Evolutionary conservation across 2,329 filamentous ascomycete genomes (phyloP).

Genomic region (Mycocentrospora acerina): DNA sequence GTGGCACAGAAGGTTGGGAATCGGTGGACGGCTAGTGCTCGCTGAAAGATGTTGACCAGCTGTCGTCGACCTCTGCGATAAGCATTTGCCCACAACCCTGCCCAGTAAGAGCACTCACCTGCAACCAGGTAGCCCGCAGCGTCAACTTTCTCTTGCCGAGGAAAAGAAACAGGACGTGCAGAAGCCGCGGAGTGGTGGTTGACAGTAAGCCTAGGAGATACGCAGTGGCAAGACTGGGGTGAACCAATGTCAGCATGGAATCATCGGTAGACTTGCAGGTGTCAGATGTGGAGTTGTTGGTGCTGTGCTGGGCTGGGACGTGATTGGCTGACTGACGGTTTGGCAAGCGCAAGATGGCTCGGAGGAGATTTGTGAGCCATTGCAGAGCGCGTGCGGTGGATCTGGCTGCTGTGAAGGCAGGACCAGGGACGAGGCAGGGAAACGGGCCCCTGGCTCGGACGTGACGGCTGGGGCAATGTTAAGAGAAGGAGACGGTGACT

Average conservation of each 20-base stretch:
- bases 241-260: slow-evolving; percentile 2
- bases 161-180: slow-evolving; percentile 17
- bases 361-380: slow-evolving; percentile 6
- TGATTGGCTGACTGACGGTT: slow-evolving; percentile 4
- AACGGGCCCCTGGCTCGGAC: no score
- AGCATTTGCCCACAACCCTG: background rate
- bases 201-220: slow-evolving; percentile 33
- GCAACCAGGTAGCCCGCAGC: slow-evolving; percentile 17
- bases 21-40: slow-evolving; percentile 47
- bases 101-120: slow-evolving; percentile 14
- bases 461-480: slow-evolving; percentile 16
- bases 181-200: slow-evolving; percentile 24
- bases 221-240: slow-evolving; percentile 22
- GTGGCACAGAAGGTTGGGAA: slow-evolving; percentile 57
- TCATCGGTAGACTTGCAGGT: background rate
- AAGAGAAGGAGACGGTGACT: slow-evolving; percentile 4
- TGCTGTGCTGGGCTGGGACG: slow-evolving; percentile 1
- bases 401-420: background rate
- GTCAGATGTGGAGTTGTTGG: slow-evolving; percentile 4
- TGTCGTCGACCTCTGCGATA: slow-evolving; percentile 1
- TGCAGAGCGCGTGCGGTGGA: slow-evolving; percentile 3
- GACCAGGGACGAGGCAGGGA: slow-evolving; percentile 1
- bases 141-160: slow-evolving; percentile 21
- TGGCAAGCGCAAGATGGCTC: slow-evolving; percentile 8
- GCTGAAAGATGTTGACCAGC: slow-evolving; percentile 34